phyloP scores from a whole-genome alignment of 176 grass and related monocot genomes.

The Typha latifolia region DNA sequence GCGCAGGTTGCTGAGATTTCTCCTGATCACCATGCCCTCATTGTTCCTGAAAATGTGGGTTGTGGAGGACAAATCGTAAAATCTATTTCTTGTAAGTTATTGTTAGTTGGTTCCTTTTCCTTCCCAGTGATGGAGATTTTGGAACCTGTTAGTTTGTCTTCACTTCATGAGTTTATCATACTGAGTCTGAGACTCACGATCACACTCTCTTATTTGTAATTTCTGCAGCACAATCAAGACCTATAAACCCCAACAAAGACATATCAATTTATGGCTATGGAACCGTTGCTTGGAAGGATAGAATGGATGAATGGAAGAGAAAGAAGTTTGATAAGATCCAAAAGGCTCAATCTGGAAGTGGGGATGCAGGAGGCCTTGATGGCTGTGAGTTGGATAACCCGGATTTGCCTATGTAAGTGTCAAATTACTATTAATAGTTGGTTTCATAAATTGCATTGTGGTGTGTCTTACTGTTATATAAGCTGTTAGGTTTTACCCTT shows the following conservation, averaged over 20 bases:
- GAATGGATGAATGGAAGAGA: constrained; percentile 33
- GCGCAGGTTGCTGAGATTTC: constrained; percentile 30
- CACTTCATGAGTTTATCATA: not conserved
- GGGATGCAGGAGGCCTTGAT: constrained; percentile 14
- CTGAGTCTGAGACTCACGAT: not conserved
- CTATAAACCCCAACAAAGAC: constrained; percentile 42
- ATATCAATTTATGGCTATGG: constrained; percentile 42
- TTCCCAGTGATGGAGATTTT: not conserved
- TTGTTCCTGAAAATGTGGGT: constrained; percentile 22
- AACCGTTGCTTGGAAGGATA: constrained; percentile 42
- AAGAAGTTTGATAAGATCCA: constrained; percentile 20
- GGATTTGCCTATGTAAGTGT: constrained; percentile 31
- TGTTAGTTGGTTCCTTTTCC: not conserved
- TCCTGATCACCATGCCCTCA: constrained; percentile 32
- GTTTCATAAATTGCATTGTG: too few species aligned
- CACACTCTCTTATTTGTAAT: not conserved
- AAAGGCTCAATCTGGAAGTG: not conserved
- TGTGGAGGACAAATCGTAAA: constrained; percentile 22
- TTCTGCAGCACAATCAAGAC: constrained; percentile 19
- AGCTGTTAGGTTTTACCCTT: too few species aligned
- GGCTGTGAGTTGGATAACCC: constrained; percentile 23
- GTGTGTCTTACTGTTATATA: too few species aligned
- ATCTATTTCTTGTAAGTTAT: constrained; percentile 2
- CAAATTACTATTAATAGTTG: not conserved
- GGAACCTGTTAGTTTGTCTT: not conserved